A percentile compares a stretch with the other conserved stretches of the same genome.
Evolutionary conservation across 192 early-diverging fungal species (phyloP).

Genomic region (Linnemannia exigua): DNA sequence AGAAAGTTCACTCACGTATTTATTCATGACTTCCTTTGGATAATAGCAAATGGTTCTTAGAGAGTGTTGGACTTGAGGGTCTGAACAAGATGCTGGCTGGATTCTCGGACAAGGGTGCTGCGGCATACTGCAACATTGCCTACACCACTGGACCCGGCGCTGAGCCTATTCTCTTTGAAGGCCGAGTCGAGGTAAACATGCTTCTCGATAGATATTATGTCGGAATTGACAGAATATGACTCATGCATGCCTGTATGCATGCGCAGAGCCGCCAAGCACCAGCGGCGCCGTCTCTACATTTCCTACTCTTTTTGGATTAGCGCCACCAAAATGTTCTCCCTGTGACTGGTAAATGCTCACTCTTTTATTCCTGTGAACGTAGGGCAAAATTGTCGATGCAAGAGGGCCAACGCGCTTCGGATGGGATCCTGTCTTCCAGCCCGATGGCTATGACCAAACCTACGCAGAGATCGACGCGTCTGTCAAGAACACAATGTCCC

Average conservation of each 20-base stretch:
- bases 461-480: slow-evolving; percentile 92
- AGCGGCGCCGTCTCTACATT: background rate
- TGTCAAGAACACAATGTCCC: slow-evolving; percentile 93
- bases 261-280: background rate
- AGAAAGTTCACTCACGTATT: too few relatives aligned
- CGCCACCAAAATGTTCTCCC: background rate
- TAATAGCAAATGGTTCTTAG: slow-evolving; percentile 95
- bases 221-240: background rate
- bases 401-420: slow-evolving; percentile 90
- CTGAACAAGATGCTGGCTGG: slow-evolving; percentile 88
- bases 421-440: slow-evolving; percentile 97
- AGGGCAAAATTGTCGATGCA: slow-evolving; percentile 89
- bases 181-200: slow-evolving; percentile 71
- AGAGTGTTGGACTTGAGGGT: slow-evolving; percentile 83
- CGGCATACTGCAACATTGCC: slow-evolving; percentile 94
- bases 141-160: slow-evolving; percentile 85
- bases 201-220: background rate
- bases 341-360: background rate
- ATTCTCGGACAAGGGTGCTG: slow-evolving; percentile 91
- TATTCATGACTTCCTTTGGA: background rate
- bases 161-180: slow-evolving; percentile 93
- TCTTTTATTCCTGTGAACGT: background rate
- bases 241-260: background rate
- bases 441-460: slow-evolving; percentile 78
- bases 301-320: background rate